Base-by-base conservation (phyloP, 2,329 filamentous ascomycete genomes). In the Fusarium sp. region DNA sequence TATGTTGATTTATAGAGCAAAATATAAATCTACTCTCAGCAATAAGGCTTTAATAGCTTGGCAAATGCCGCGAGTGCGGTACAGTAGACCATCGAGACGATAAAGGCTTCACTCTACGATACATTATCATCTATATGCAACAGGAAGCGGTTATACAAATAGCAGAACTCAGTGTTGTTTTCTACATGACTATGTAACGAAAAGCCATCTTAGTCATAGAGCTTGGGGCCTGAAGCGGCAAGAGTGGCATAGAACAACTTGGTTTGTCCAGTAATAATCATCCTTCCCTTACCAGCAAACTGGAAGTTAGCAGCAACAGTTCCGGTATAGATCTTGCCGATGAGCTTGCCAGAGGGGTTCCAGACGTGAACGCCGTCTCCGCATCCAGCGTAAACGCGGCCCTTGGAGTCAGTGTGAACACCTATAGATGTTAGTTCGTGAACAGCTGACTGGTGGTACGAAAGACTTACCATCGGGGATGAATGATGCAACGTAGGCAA, bases 261-360 rank as follows among this genome's bases (percentile, higher is more conserved):
- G 1, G 78, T 80, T 66, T 77, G 72, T 2, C 76, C 78, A 18
- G 69, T 75, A 3, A 80, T 77, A 6, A 81, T 60, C 76, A 81
- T 74, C 1, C 75, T 72, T 3, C 79, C 79, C 3, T 74, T 54
- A 1, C 78, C 77, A 5, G 77, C 81, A 58, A 84, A 84, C 66
- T 82, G 80, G 69, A 84, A 84, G 74, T 84, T 84, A 7, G 82
- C 81, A 2, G 74, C 77, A 4, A 76, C 78, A 24, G 80, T 79
- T 1, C 83, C 82, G 0, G 85, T 80, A 59, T 84, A 84, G 26
- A 91, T 85, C 78, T 90, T 91, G 5, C 84, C 84, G 11, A 86
- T 80, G 2, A 86, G 77, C 56, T 79, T 80, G 26, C 84, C 84
- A 8, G 77, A 78, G 0, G 79, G 66, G 55, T 83, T 83, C 80